Conservation (phyloP, 2,329 filamentous ascomycete genomes). For the Pseudopyrenochaeta lycopersici region DNA sequence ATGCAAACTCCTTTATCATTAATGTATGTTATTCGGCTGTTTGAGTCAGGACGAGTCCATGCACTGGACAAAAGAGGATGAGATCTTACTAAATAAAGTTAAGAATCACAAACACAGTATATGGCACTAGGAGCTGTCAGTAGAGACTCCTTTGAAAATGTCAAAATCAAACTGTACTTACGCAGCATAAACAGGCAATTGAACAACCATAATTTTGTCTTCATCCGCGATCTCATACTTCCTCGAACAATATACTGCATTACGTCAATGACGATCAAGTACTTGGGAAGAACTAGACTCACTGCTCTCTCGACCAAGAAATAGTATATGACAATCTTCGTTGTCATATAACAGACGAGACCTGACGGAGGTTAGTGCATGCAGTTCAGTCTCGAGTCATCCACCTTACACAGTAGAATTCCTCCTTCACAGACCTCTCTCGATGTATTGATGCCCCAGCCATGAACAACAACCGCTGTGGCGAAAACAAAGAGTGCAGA, state of each 20-base stretch:
- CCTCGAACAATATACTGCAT: slow-evolving; percentile 66
- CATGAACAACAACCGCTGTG: slow-evolving; percentile 65
- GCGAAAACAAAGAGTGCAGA: slow-evolving; percentile 68
- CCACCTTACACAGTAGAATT: slow-evolving; percentile 62
- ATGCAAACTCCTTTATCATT: slow-evolving; percentile 63
- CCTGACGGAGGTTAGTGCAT: slow-evolving; percentile 21
- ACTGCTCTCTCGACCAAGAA: slow-evolving; percentile 72
- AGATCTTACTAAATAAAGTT: slow-evolving; percentile 68
- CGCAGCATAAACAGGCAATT: slow-evolving; percentile 68
- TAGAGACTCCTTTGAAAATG: no score
- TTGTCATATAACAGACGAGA: slow-evolving; percentile 68
- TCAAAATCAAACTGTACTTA: slow-evolving; percentile 28
- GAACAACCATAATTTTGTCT: slow-evolving; percentile 67
- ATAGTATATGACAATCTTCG: slow-evolving; percentile 72
- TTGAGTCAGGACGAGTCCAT: slow-evolving; percentile 2
- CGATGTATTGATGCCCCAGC: slow-evolving; percentile 65
- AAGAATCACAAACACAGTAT: slow-evolving; percentile 59
- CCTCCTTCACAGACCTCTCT: slow-evolving; percentile 63
- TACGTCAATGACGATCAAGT: background rate
- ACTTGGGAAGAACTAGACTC: slow-evolving; percentile 29
- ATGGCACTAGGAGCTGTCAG: slow-evolving; percentile 32
- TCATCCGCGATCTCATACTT: slow-evolving; percentile 60
- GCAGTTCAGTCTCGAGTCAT: background rate
- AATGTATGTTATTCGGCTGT: slow-evolving; percentile 66
- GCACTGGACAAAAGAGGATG: no score